Evolutionary conservation across 2,329 filamentous ascomycete genomes (phyloP), one percentile per base, ranked within the genome.

Genomic region (Trichoderma guizhouense): DNA sequence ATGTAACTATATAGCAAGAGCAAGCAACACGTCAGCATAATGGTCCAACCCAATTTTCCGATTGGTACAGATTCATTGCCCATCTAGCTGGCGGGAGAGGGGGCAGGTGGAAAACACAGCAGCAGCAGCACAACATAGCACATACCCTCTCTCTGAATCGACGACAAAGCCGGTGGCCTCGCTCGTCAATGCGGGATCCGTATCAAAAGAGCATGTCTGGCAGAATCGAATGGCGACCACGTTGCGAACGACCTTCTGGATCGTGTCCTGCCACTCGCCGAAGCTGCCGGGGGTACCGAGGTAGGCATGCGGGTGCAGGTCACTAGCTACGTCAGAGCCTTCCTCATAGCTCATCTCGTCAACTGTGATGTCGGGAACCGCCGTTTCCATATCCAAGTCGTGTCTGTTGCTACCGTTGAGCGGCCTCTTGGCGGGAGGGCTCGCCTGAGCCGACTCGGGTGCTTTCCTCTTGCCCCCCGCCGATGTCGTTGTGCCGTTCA

Each of bases 221-320:
- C 95, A 98, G 84, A 99, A 99, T 76, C 97, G 93, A 78, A 99
- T 98, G n/a, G 95, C 97, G 64, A 99, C 96, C 21, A 98, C 96
- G 76, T 95, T 97, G 80, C 92, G 91, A 69, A 99, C 95, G 3
- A 99, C 96, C 73, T 90, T 92, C 82, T 98, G 95, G 73, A 98
- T 97, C 0, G 95, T 98, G 65, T 91, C 92, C 82, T 98, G 95
- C 96, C 96, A 99, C 83, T 97, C 95, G 47, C 81, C 81, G 63
- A 82, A 74, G 76, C 80, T 83, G 32, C 75, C 78, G n/a, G 82
- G 82, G 5, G 81, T 82, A 72, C 78, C 82, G 62, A 81, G 77
- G 69, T 79, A 82, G 34, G 74, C 75, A 72, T 77, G 79, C 28
- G 81, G 77, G 30, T 81, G 77, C 24, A 81, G 76, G 32, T 83